These are phyloP conservation scores for Zygotorulaspora danielsina DNA, from an alignment of 805 yeast species.

Conservation along the genomic window DNA sequence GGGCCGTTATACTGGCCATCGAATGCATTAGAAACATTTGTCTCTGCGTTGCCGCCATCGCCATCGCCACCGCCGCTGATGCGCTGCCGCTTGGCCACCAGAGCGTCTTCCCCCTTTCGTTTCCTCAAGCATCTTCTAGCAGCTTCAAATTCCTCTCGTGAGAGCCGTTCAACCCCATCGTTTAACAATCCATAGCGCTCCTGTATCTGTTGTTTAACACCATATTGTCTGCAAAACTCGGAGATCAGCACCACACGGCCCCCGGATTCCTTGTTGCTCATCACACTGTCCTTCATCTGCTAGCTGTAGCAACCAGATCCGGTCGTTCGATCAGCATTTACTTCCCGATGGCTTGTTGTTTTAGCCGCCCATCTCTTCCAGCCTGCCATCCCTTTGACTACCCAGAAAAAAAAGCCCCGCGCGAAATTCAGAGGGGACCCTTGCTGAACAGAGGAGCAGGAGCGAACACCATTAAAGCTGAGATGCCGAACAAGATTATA, in stretches of 20 bases:
- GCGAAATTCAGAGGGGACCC: background rate
- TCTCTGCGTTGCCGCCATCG: too few relatives aligned
- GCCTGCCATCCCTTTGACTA: too few relatives aligned
- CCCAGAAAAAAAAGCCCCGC: background rate
- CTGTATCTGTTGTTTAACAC: slow-evolving; percentile 4
- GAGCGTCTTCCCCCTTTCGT: background rate
- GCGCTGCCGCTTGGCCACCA: background rate
- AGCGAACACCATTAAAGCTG: too few relatives aligned
- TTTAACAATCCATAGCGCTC: slow-evolving; percentile 12
- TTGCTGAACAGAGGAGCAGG: background rate
- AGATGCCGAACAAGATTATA: too few relatives aligned
- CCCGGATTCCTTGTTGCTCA: background rate
- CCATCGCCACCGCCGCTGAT: background rate
- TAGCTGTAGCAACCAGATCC: too few relatives aligned
- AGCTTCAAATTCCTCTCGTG: slow-evolving; percentile 8
- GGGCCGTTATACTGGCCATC: too few relatives aligned
- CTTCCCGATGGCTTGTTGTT: too few relatives aligned
- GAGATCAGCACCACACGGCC: slow-evolving; percentile 9
- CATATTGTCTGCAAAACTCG: slow-evolving; percentile 10
- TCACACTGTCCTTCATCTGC: too few relatives aligned
- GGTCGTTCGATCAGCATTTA: too few relatives aligned
- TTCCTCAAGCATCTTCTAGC: slow-evolving; percentile 1
- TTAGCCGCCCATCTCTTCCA: slow-evolving; percentile 1
- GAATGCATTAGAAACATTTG: too few relatives aligned
- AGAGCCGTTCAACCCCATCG: slow-evolving; percentile 8